These are phyloP conservation scores for Pelomyxa schiedti DNA, from an alignment of 78 protist species.

Conservation along the genomic window DNA sequence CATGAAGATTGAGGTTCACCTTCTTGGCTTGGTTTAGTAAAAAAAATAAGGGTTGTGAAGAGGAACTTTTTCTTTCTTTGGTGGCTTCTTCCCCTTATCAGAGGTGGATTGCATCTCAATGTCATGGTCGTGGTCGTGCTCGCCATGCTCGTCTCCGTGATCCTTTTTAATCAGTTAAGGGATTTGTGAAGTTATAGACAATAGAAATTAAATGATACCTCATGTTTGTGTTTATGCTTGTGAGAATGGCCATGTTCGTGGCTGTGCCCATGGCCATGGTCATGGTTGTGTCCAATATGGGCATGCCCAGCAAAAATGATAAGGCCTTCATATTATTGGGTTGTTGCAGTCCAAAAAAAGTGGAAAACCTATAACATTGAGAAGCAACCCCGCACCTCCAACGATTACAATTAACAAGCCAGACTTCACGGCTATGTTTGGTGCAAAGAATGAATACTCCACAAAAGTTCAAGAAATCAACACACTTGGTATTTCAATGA, in stretches of 20 bases:
- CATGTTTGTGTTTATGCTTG: background rate
- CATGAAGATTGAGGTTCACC: constrained; percentile 14
- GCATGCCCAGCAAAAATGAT: constrained; percentile 1
- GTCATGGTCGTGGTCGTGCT: background rate
- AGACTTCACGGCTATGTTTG: background rate
- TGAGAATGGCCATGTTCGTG: background rate
- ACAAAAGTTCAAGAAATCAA: no score
- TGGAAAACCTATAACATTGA: constrained; percentile 25
- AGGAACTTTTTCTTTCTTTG: no score
- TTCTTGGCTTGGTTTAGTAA: no score
- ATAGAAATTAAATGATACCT: no score
- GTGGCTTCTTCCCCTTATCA: background rate
- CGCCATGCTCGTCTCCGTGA: background rate
- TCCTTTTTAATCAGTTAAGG: background rate
- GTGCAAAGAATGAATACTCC: no score
- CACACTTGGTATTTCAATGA: background rate
- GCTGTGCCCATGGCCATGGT: constrained; percentile 6
- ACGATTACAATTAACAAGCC: constrained; percentile 14
- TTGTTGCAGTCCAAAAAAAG: constrained; percentile 10
- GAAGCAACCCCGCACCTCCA: constrained; percentile 17
- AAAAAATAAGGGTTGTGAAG: no score
- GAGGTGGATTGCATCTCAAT: no score
- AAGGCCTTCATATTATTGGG: no score
- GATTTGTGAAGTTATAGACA: no score
- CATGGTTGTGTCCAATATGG: background rate